These are phyloP conservation scores for Ascochyta lentis DNA, from an alignment of 2,329 filamentous ascomycete species.

Conservation along the genomic window DNA sequence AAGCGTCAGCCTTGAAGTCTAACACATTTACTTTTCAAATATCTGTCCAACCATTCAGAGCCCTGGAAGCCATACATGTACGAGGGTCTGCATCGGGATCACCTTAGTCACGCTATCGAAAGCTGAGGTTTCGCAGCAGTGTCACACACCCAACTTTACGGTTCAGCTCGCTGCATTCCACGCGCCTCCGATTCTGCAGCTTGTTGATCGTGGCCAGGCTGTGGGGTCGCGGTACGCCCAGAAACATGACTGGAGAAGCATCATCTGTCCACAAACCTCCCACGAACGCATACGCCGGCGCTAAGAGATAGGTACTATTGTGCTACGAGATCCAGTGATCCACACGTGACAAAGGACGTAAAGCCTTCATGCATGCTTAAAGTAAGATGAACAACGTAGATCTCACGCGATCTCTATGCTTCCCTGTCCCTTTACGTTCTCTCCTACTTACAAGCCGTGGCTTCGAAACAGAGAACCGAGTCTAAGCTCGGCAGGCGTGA, in stretches of 20 bases:
- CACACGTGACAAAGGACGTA: neutral
- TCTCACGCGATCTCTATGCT: neutral
- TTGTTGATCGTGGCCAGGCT: constrained; percentile 2
- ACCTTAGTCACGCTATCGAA: neutral
- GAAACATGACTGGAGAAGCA: neutral
- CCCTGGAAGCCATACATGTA: constrained; percentile 6
- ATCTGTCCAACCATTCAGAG: constrained; percentile 22
- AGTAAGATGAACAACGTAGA: neutral
- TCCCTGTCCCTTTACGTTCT: neutral
- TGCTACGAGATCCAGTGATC: neutral
- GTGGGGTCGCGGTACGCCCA: constrained; percentile 2
- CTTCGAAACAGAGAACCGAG: constrained; percentile 5
- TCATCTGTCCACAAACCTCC: neutral
- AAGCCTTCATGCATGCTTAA: neutral
- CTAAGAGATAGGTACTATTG: neutral
- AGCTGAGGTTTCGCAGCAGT: constrained; percentile 4
- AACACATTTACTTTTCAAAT: constrained; percentile 18
- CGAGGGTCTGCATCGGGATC: neutral
- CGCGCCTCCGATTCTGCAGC: constrained; percentile 10
- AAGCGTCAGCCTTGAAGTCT: constrained; percentile 16
- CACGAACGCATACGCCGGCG: neutral
- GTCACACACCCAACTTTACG: constrained; percentile 5
- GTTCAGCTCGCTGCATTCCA: constrained; percentile 17
- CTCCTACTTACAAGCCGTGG: neutral
- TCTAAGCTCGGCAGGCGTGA: constrained; percentile 1